Conservation (phyloP, 2,329 filamentous ascomycete species). For the Botrytis elliptica region DNA sequence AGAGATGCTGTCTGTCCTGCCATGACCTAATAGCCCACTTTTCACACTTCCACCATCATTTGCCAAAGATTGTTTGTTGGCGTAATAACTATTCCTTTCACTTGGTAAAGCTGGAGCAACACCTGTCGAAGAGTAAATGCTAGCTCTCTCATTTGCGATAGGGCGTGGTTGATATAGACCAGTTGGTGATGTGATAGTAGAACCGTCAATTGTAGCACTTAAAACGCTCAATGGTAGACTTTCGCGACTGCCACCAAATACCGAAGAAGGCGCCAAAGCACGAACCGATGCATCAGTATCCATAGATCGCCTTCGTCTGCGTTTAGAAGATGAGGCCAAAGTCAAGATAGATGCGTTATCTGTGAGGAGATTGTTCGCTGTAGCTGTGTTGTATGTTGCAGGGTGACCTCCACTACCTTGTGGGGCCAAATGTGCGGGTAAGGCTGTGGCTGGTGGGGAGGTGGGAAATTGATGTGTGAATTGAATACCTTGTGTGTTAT, state of each 20-base stretch:
- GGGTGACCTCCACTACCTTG: constrained; percentile 51
- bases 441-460: constrained; percentile 65
- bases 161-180: constrained; percentile 49
- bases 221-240: constrained; percentile 76
- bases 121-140: constrained; percentile 77
- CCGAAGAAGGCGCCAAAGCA: constrained; percentile 76
- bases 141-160: constrained; percentile 61
- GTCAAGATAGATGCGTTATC: constrained; percentile 87
- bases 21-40: constrained; percentile 75
- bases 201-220: constrained; percentile 65
- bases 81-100: constrained; percentile 81
- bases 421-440: constrained; percentile 67
- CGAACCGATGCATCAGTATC: constrained; percentile 85
- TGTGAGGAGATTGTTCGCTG: constrained; percentile 76
- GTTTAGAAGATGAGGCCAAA: constrained; percentile 78
- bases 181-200: constrained; percentile 48
- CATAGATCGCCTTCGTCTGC: constrained; percentile 72
- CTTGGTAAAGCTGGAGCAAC: constrained; percentile 63
- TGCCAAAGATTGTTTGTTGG: constrained; percentile 50
- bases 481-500: constrained; percentile 47
- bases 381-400: constrained; percentile 73
- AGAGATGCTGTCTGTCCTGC: constrained; percentile 76
- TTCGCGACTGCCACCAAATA: constrained; percentile 80
- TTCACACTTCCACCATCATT: constrained; percentile 75
- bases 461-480: constrained; percentile 66